Base-by-base conservation (phyloP, 805 yeast species). In the Wickerhamomyces bovis region DNA sequence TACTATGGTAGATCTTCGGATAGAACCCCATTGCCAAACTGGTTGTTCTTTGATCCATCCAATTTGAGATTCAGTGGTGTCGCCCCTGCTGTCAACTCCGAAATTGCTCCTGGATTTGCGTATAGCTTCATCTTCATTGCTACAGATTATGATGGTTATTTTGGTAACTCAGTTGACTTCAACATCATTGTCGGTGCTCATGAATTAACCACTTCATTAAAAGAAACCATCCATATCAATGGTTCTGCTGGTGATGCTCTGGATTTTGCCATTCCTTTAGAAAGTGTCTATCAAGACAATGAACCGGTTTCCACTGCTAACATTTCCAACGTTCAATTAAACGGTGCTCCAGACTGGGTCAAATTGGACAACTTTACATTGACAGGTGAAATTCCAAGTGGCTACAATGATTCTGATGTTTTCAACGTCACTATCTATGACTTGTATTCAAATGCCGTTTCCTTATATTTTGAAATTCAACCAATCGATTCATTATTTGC, bases 1-100 rank as follows among this genome's bases (percentile, higher is more conserved):
- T 88, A 85, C 67, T 85, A 87, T 60, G 97, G 97, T 19, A 76
- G 85, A 52, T 80, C 90, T n/a, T 67, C 73, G 13, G 89, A 87
- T 63, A 78, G 90, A 61, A 77, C 96, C 1, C 92, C 99, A 3
- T 72, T 94, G 46, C 99, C 99, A 35, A 83, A 80, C 60, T 94
- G 99, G 98, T 70, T 89, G 44, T 65, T 68, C 45, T 94, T 92
- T 61, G 82, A 89, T 58, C 56, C 72, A 2, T 57, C 75, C 6
- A 70, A 72, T 35, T 68, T 88, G 53, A 76, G 85, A 19, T 92
- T 89, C 65, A 72, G 80, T 39, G 99, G 99, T 28, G 82, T 83
- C 1, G 92, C 96, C 1, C 99, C 99, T 11, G 72, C 84, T 8
- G 87, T 87, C 28, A 84, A 87, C 54, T 86, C 97, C 2, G 73